Percentiles rank a stretch among this genome's conserved stretches.
phyloP scores from a whole-genome alignment of 768 basidiomycete genomes.

The Dictyophora rubrovolvata region DNA sequence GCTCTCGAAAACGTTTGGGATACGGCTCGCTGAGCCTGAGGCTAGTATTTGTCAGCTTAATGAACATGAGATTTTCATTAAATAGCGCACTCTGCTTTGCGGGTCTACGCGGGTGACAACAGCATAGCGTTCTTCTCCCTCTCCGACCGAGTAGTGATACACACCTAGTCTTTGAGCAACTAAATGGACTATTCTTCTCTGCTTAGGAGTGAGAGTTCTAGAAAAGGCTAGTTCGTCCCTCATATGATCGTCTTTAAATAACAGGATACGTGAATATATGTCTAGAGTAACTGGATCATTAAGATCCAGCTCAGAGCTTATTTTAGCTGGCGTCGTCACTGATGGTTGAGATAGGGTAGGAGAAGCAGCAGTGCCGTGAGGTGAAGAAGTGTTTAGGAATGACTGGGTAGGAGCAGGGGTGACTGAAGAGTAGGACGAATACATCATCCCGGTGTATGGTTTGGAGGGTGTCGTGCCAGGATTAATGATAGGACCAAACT shows the following conservation, averaged over 20 bases:
- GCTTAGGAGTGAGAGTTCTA: constrained; percentile 71
- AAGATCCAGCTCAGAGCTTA: constrained; percentile 73
- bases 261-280: constrained; percentile 90
- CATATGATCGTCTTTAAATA: constrained; percentile 98
- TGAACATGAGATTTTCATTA: not conserved
- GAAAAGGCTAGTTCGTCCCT: constrained; percentile 96
- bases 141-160: constrained; percentile 87
- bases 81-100: constrained; percentile 47
- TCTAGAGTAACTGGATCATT: constrained; percentile 94
- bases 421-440: constrained; percentile 53
- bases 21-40: constrained; percentile 22
- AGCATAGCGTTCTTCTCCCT: constrained; percentile 86
- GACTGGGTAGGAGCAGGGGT: constrained; percentile 31
- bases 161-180: constrained; percentile 95
- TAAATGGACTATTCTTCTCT: constrained; percentile 87
- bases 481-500: constrained; percentile 30
- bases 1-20: constrained; percentile 70
- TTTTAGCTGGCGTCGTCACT: constrained; percentile 37
- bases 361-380: constrained; percentile 33
- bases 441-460: constrained; percentile 8
- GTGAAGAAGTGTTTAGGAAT: constrained; percentile 28
- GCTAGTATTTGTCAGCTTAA: not conserved
- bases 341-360: constrained; percentile 12
- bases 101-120: constrained; percentile 90
- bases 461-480: constrained; percentile 22